These are phyloP conservation scores for Aspergillus funiculosus DNA, from an alignment of 495 filamentous ascomycete species.

Conservation along the genomic window DNA sequence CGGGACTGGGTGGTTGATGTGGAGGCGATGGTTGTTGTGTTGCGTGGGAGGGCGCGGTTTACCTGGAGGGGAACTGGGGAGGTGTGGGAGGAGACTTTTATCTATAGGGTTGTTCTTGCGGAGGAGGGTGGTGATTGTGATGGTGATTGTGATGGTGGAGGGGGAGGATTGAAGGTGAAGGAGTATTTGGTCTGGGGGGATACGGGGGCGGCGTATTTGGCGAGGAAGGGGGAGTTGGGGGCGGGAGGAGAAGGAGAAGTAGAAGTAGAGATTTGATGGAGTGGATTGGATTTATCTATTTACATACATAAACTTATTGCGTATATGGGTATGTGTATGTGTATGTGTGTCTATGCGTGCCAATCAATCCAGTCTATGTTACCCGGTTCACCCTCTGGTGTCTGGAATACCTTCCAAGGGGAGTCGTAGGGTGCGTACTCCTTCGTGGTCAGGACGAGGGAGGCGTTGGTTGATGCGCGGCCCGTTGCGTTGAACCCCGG, in stretches of 20 bases:
- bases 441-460: conserved; percentile 35
- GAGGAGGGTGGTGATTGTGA: conserved; percentile 27
- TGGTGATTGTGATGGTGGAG: conserved; percentile 16
- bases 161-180: conserved; percentile 32
- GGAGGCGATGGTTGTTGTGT: conserved; percentile 35
- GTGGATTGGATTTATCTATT: neutral
- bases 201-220: conserved; percentile 58
- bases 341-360: conserved; percentile 18
- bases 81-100: conserved; percentile 55
- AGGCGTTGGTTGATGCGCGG: conserved; percentile 35
- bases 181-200: conserved; percentile 61
- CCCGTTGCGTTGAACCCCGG: conserved; percentile 51
- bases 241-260: conserved; percentile 8
- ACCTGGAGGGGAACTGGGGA: conserved; percentile 45
- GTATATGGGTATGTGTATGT: conserved; percentile 16
- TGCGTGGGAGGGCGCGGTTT: conserved; percentile 48
- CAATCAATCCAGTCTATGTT: conserved; percentile 53
- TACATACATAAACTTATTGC: neutral
- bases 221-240: conserved; percentile 41
- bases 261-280: conserved; percentile 2
- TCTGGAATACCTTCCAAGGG: conserved; percentile 51
- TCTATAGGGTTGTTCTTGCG: conserved; percentile 49
- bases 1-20: conserved; percentile 48
- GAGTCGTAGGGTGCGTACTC: conserved; percentile 39
- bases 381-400: conserved; percentile 40